Base-by-base conservation (phyloP, 2,329 filamentous ascomycete species). In the Sarocladiaceae sp. region DNA sequence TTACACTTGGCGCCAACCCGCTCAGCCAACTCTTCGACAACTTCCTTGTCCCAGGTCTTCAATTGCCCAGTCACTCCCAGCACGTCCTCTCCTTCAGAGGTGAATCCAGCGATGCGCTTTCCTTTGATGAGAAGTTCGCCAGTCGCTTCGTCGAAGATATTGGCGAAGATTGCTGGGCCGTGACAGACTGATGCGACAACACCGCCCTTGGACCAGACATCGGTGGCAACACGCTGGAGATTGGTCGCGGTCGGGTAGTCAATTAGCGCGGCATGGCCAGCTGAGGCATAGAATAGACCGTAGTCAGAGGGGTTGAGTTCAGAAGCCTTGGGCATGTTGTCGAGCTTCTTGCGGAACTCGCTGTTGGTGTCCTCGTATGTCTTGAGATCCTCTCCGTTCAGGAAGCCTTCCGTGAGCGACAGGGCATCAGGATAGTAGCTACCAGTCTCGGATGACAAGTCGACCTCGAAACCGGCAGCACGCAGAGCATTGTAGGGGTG, bases 401-500 rank as follows among this genome's bases (percentile, higher is more conserved):
- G 62, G 54, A 68, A 76, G 48, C 72, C 70, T 1, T 64, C 62
- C 52, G 72, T 67, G 44, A 68, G 63, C 11, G 67, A 72, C 18
- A 76, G 66, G 71, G 71, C 73, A 59, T 76, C 74, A 1, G 69
- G 62, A 0, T 60, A 66, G 59, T 71, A 77, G 2, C 54, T 64
- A 33, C 74, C 72, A 3, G 67, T 74, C 56, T 76, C 73, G 4
- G 72, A 75, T 18, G 67, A 66, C 25, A 77, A 64, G 54, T 76
- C 73, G 47, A 76, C 73, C 52, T 73, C 69, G 58, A 77, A 75
- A 13, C 72, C 74, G 4, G 72, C 71, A 2, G 61, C 64, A 5
- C 54, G 62, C 53, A 77, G 65, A 20, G 75, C 72, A 17, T 74
- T 70, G 66, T 65, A 77, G 1, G 74, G 74, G 55, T 77, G 73